Evolutionary conservation across 352 stramenopile species (phyloP).

Genomic region (Pythium periplocum): DNA sequence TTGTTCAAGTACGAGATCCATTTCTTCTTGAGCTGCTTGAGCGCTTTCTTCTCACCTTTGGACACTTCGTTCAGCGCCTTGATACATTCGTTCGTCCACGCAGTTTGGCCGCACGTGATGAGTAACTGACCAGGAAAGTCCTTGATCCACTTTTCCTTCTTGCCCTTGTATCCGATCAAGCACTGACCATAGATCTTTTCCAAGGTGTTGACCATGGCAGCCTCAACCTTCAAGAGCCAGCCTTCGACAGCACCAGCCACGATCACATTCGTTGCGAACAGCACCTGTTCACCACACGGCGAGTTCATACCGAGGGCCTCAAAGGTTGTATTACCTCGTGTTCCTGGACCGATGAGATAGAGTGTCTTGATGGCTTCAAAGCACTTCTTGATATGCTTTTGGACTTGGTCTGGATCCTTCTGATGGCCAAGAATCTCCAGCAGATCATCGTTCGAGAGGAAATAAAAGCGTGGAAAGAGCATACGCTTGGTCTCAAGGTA

Average conservation of each 20-base stretch:
- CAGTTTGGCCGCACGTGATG: slow-evolving; percentile 91
- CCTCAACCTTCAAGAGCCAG: slow-evolving; percentile 84
- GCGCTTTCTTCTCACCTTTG: slow-evolving; percentile 88
- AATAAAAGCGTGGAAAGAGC: slow-evolving; percentile 86
- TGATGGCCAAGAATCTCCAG: slow-evolving; percentile 84
- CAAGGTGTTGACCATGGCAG: slow-evolving; percentile 79
- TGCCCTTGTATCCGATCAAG: slow-evolving; percentile 84
- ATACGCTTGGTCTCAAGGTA: slow-evolving; percentile 87
- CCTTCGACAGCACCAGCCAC: slow-evolving; percentile 88
- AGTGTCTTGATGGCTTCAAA: slow-evolving; percentile 89
- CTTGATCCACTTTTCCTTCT: slow-evolving; percentile 96
- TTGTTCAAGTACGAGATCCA: slow-evolving; percentile 93
- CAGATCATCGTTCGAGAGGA: slow-evolving; percentile 86
- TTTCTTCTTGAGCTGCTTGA: slow-evolving; percentile 92
- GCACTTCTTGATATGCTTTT: slow-evolving; percentile 91
- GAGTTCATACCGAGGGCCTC: slow-evolving; percentile 89
- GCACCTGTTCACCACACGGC: slow-evolving; percentile 82
- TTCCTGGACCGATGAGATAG: slow-evolving; percentile 51
- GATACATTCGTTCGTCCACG: slow-evolving; percentile 92
- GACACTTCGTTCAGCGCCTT: slow-evolving; percentile 90
- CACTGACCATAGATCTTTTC: slow-evolving; percentile 85
- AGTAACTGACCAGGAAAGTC: slow-evolving; percentile 90
- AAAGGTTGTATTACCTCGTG: slow-evolving; percentile 77
- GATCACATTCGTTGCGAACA: slow-evolving; percentile 83
- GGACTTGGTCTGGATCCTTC: slow-evolving; percentile 84